phyloP scores from a whole-genome alignment of 371 early-diverging fungal genomes.

The Coelomomyces lativittatus region DNA sequence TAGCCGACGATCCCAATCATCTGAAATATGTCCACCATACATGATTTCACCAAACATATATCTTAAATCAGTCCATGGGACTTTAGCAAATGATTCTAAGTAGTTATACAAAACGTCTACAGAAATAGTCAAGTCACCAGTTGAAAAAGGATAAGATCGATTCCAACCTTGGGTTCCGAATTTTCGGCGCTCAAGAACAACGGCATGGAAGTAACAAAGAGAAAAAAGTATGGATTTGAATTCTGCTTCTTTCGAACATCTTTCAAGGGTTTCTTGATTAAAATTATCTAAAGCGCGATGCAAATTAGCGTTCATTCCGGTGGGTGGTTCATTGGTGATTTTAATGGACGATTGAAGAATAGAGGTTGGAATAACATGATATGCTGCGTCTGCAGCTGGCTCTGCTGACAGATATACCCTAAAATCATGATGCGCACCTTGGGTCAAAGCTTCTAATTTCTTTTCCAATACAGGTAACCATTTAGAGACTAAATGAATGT shows the following conservation, averaged over 20 bases:
- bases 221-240: slow-evolving; percentile 33
- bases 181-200: slow-evolving; percentile 40
- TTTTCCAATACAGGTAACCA: slow-evolving; percentile 42
- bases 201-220: slow-evolving; percentile 46
- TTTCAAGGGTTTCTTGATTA: slow-evolving; percentile 35
- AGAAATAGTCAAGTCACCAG: slow-evolving; percentile 39
- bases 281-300: slow-evolving; percentile 47
- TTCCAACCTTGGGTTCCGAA: slow-evolving; percentile 52
- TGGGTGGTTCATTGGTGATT: slow-evolving; percentile 49
- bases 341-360: slow-evolving; percentile 44
- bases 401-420: slow-evolving; percentile 41
- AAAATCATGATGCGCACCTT: slow-evolving; percentile 24
- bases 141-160: slow-evolving; percentile 37
- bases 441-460: slow-evolving; percentile 29
- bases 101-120: slow-evolving; percentile 42
- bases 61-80: slow-evolving; percentile 42
- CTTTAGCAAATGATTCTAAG: slow-evolving; percentile 36
- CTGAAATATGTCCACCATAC: slow-evolving; percentile 29
- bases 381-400: slow-evolving; percentile 37
- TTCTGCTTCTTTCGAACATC: slow-evolving; percentile 43
- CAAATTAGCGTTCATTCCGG: slow-evolving; percentile 47
- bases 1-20: slow-evolving; percentile 13
- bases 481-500: slow-evolving; percentile 44
- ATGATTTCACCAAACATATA: slow-evolving; percentile 49
- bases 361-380: slow-evolving; percentile 40